A percentile compares a stretch with the other conserved stretches of the same genome.
Conservation (phyloP, 208 protist genomes). For the Acanthamoeba sp. region DNA sequence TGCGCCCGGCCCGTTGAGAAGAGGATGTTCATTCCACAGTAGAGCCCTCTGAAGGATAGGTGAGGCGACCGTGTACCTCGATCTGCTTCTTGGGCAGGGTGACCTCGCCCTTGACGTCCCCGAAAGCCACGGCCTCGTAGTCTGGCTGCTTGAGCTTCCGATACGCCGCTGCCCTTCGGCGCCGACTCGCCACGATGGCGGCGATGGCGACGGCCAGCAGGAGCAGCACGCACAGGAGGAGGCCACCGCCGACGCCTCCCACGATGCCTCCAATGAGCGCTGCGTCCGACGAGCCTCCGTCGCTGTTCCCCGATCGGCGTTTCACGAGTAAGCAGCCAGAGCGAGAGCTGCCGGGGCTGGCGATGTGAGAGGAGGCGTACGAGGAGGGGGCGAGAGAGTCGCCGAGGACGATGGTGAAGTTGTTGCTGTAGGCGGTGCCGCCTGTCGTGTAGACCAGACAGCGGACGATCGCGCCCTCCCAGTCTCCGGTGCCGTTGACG, state of each 20-base stretch:
- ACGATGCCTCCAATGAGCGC: neutral
- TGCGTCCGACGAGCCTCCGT: neutral
- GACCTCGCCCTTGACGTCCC: constrained; percentile 32
- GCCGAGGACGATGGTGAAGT: constrained; percentile 4
- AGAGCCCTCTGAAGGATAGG: too few species aligned
- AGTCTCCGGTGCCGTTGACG: neutral
- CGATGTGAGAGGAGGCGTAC: neutral
- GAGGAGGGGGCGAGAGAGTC: neutral
- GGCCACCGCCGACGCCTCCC: neutral
- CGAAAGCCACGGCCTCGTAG: neutral
- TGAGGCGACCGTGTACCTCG: neutral
- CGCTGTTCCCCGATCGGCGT: neutral
- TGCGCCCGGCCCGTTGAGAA: too few species aligned
- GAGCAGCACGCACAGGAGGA: neutral
- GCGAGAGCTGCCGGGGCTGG: neutral
- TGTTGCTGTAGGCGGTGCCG: neutral
- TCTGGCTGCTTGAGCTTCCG: constrained; percentile 7
- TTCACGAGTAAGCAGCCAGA: neutral
- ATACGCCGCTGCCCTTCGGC: neutral
- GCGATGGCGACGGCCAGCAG: neutral
- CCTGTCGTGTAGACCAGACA: neutral
- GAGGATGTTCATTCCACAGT: too few species aligned
- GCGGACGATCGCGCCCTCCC: neutral
- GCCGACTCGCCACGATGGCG: too few species aligned
- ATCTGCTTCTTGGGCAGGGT: constrained; percentile 29